Base-by-base conservation (phyloP, 164 flowering plant genomes). In the Annona cherimola region DNA sequence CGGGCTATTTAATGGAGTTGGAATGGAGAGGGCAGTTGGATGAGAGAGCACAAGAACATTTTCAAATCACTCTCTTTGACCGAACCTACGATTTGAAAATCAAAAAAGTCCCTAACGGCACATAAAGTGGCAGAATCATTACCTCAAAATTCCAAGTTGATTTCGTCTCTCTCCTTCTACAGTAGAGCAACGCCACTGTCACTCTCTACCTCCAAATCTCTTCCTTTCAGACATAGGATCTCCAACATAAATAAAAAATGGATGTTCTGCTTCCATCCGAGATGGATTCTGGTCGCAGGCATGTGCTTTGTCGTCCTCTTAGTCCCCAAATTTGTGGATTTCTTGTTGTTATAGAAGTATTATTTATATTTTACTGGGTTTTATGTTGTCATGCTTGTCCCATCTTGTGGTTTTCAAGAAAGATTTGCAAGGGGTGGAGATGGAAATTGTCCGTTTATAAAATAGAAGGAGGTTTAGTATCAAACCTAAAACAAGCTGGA, bases 301-400 rank as follows among this genome's bases (percentile, higher is more conserved):
- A 89, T 89, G 69, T 81, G 82, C 16, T 73, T 94, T 83, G 89
- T 92, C 69, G 96, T 94, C 1, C 77, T 92, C 43, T 54, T 74
- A 50, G 97, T 94, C 46, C 97, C 98, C 1, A 92, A 94, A 68
- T 94, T 94, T 76, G 89, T 94, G 0, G 98, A 94, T 77, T 94
- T 94, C 83, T 68, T 94, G 85, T 86, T 96, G 0, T 75, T 94
- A 75, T 12, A 94, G 94, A 41, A 91, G 94, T 70, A 87, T 93
- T 65, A 84, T 86, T 18, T 91, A 96, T 42, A 59, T 73, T 68
- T 59, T 67, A 2, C 73, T 94, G 64, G 97, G 92, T 4, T 92
- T 92, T 75, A 94, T 94, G 67, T 76, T 94, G 80, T 97, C 98
- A 66, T 75, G 94, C 39, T 35, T 92, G 79, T 94, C 90, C 74